phyloP scores from a whole-genome alignment of 345 rosid species.

The Hypericum androsaemum region DNA sequence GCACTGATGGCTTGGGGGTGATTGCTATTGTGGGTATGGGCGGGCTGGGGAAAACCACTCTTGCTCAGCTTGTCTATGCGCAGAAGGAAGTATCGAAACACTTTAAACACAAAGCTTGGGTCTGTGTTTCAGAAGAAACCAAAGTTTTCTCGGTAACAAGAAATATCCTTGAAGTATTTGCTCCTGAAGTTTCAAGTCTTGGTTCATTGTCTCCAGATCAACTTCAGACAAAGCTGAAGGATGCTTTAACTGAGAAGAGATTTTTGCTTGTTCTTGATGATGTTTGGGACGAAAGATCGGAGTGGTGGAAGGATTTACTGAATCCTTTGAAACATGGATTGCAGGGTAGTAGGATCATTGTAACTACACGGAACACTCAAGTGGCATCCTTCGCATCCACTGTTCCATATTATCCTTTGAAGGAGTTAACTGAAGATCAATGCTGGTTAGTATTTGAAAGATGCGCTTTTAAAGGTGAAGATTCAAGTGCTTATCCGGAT shows the following conservation, averaged over 20 bases:
- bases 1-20: too few relatives aligned
- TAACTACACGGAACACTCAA: too few relatives aligned
- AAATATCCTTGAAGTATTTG: slow-evolving; percentile 2
- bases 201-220: background rate
- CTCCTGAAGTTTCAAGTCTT: background rate
- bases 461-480: background rate
- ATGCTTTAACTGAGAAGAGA: background rate
- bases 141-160: slow-evolving; percentile 1
- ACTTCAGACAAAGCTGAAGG: slow-evolving; percentile 9
- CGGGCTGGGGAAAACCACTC: too few relatives aligned
- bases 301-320: background rate
- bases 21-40: too few relatives aligned
- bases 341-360: too few relatives aligned
- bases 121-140: slow-evolving; percentile 5
- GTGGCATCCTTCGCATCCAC: too few relatives aligned
- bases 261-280: slow-evolving; percentile 11
- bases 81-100: background rate
- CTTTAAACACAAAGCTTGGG: slow-evolving; percentile 9
- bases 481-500: background rate
- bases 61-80: too few relatives aligned
- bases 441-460: too few relatives aligned
- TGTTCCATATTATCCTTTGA: too few relatives aligned
- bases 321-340: background rate
- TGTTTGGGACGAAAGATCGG: slow-evolving; percentile 3
- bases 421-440: too few relatives aligned